Conservation (phyloP, 2,329 filamentous ascomycete species). For the Cladosporium phlei region DNA sequence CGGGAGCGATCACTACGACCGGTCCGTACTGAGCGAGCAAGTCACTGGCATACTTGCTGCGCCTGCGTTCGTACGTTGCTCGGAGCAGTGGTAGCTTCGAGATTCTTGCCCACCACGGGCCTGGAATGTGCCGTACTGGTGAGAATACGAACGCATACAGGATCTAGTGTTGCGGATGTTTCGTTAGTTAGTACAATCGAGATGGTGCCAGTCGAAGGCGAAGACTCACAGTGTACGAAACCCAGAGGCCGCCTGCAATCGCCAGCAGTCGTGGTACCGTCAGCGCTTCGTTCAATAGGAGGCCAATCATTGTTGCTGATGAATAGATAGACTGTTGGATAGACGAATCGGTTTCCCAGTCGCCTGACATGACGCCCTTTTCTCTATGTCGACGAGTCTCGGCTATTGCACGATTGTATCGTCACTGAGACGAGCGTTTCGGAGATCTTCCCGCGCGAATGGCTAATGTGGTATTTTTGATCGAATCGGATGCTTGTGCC, state of each 20-base stretch:
- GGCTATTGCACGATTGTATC: no score
- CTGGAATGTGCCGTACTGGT: conserved; percentile 17
- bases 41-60: conserved; percentile 14
- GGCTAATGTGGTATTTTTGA: no score
- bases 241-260: neutral
- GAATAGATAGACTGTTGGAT: no score
- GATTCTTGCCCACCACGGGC: conserved; percentile 10
- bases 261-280: neutral
- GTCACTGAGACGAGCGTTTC: no score
- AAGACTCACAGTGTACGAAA: neutral
- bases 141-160: conserved; percentile 16
- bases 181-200: no score
- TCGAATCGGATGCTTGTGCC: no score
- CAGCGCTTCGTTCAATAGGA: neutral
- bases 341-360: no score
- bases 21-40: conserved; percentile 16
- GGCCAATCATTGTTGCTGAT: neutral
- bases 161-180: no score
- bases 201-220: no score
- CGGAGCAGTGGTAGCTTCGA: conserved; percentile 14
- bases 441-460: no score
- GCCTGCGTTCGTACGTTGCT: conserved; percentile 15
- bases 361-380: no score
- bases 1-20: conserved; percentile 19
- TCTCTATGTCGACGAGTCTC: no score